Evolutionary conservation across 2,329 filamentous ascomycete species (phyloP).

Genomic region (Fusarium sterilihyphosum): DNA sequence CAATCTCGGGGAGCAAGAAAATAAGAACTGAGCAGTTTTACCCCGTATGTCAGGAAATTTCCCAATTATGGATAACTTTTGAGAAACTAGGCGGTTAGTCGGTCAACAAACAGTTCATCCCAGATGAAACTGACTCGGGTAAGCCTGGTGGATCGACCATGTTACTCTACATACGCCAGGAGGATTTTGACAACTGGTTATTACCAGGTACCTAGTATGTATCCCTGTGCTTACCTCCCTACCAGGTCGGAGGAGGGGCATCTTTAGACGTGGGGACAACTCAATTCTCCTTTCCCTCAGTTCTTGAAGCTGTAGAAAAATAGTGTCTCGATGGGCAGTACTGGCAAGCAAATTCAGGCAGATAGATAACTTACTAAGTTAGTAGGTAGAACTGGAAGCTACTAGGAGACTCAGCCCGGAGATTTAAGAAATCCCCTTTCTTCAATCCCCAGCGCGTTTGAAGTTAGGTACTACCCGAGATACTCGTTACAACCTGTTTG

Average conservation of each 20-base stretch:
- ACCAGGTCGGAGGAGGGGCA: neutral
- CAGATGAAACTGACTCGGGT: constrained; percentile 26
- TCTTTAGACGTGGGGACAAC: neutral
- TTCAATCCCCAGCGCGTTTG: neutral
- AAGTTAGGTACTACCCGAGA: neutral
- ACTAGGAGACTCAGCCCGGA: neutral
- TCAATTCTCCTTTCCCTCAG: neutral
- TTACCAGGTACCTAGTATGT: neutral
- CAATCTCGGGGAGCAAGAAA: neutral
- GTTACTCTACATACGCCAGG: neutral
- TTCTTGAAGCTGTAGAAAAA: neutral
- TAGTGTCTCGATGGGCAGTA: neutral
- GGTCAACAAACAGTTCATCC: neutral
- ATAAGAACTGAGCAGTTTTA: neutral
- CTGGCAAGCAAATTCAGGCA: neutral
- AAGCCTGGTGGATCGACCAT: neutral
- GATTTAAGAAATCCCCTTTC: neutral
- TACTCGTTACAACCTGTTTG: neutral
- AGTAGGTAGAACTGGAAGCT: neutral
- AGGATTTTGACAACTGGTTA: neutral
- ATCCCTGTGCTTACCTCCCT: neutral
- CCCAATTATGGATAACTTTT: constrained; percentile 13
- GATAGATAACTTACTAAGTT: neutral
- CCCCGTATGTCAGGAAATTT: neutral
- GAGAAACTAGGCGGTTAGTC: constrained; percentile 24